phyloP scores from a whole-genome alignment of 352 stramenopile species.

The Pythium vanterpoolii region DNA sequence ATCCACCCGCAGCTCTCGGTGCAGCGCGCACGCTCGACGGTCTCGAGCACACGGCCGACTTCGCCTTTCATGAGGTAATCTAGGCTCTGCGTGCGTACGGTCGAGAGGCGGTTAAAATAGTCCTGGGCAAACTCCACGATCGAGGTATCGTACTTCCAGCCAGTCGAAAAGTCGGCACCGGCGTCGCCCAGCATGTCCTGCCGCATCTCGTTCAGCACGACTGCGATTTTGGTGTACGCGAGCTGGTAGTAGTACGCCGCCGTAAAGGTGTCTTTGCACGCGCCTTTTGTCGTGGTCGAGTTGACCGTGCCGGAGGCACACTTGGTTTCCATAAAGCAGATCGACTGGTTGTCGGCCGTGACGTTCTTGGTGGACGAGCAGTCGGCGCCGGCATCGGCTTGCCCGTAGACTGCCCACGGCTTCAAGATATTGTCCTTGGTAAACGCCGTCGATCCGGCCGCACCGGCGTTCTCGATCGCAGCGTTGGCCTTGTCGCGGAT shows the following conservation, averaged over 20 bases:
- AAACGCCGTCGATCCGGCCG: slow-evolving; percentile 20
- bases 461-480: slow-evolving; percentile 25
- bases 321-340: slow-evolving; percentile 68
- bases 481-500: slow-evolving; percentile 39
- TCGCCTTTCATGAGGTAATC: slow-evolving; percentile 48
- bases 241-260: slow-evolving; percentile 61
- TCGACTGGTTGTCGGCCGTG: slow-evolving; percentile 33
- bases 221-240: slow-evolving; percentile 51
- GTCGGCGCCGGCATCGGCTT: slow-evolving; percentile 15
- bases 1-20: slow-evolving; percentile 76
- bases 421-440: slow-evolving; percentile 59
- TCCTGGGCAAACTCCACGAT: slow-evolving; percentile 53
- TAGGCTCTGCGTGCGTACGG: slow-evolving; percentile 36
- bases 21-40: slow-evolving; percentile 64
- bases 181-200: slow-evolving; percentile 68
- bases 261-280: slow-evolving; percentile 49
- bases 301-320: slow-evolving; percentile 22
- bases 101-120: slow-evolving; percentile 52
- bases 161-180: slow-evolving; percentile 48
- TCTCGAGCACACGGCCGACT: slow-evolving; percentile 48
- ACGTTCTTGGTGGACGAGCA: slow-evolving; percentile 31
- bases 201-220: slow-evolving; percentile 68
- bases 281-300: slow-evolving; percentile 22
- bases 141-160: slow-evolving; percentile 65
- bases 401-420: slow-evolving; percentile 52